Percentiles rank a stretch among this genome's conserved stretches.
Conservation (phyloP, 495 filamentous ascomycete genomes). For the Aspergillus bridgeri region DNA sequence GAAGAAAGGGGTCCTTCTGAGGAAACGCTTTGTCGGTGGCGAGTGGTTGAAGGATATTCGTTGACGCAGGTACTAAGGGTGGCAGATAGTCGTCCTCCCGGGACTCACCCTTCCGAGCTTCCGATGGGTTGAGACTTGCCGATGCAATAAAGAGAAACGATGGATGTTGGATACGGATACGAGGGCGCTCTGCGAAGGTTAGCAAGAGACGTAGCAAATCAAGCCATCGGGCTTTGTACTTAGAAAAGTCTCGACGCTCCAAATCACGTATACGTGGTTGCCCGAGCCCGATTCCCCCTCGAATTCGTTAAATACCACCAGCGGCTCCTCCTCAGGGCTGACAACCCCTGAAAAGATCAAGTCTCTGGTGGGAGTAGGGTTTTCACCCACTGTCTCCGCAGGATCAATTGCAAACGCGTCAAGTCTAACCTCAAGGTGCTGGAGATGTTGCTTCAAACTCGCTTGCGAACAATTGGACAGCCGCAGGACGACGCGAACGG, state of each 20-base stretch:
- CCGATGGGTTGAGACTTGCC: conserved; percentile 60
- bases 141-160: conserved; percentile 72
- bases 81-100: conserved; percentile 72
- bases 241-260: conserved; percentile 77
- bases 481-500: conserved; percentile 68
- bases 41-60: conserved; percentile 80
- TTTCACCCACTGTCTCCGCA: conserved; percentile 41
- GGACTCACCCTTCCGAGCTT: conserved; percentile 44
- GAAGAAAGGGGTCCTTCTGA: conserved; percentile 69
- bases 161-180: conserved; percentile 74
- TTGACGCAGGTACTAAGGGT: conserved; percentile 67
- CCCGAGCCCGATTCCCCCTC: conserved; percentile 51
- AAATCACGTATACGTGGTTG: conserved; percentile 68
- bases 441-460: conserved; percentile 56
- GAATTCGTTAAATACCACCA: conserved; percentile 55
- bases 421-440: conserved; percentile 61
- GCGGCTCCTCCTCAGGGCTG: conserved; percentile 56
- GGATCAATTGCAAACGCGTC: conserved; percentile 70
- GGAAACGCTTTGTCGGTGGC: conserved; percentile 62
- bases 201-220: conserved; percentile 9
- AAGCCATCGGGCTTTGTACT: conserved; percentile 34
- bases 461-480: conserved; percentile 60
- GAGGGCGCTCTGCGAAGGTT: conserved; percentile 54
- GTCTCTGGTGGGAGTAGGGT: conserved; percentile 55
- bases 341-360: conserved; percentile 62